Conservation (phyloP, 1,284 basidiomycete genomes). For the Cystobasidium sp. region DNA sequence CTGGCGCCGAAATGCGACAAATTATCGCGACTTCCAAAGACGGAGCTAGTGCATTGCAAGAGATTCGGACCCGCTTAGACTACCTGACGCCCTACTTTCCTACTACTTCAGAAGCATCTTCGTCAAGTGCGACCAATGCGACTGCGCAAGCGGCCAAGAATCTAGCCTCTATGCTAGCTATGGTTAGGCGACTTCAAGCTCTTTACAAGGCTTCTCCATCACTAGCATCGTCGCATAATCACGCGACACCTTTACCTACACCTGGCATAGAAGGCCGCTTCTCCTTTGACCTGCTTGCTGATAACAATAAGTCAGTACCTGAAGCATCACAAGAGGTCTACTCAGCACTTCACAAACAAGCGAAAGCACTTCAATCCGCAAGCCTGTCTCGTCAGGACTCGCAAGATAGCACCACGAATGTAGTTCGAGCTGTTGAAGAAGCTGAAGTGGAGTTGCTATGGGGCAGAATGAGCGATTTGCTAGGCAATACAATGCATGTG, state of each 20-base stretch:
- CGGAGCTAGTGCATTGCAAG: conserved; percentile 66
- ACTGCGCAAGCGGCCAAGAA: conserved; percentile 64
- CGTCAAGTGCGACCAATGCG: background rate
- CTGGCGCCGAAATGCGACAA: conserved; percentile 27
- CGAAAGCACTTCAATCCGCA: conserved; percentile 69
- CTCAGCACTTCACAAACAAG: conserved; percentile 67
- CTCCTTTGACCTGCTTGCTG: conserved; percentile 13
- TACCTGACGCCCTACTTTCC: conserved; percentile 61
- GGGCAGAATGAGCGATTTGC: conserved; percentile 71
- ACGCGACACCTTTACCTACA: conserved; percentile 17
- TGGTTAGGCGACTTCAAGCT: conserved; percentile 67
- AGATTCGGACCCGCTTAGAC: conserved; percentile 66
- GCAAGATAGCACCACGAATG: conserved; percentile 3
- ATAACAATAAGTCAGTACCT: background rate
- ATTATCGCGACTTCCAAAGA: conserved; percentile 47
- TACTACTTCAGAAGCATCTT: conserved; percentile 59
- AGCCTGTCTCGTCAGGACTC: conserved; percentile 55
- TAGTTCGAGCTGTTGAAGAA: conserved; percentile 46
- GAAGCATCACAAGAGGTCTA: conserved; percentile 58
- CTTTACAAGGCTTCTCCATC: conserved; percentile 53
- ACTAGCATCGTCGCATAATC: conserved; percentile 45
- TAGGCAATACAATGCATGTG: conserved; percentile 72
- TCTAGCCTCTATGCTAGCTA: conserved; percentile 68
- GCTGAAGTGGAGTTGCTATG: conserved; percentile 70
- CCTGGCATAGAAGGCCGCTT: conserved; percentile 4